Percentiles rank a stretch among this genome's conserved stretches.
These are phyloP conservation scores for Tolypocladium cylindrosporum DNA, from an alignment of 2,329 filamentous ascomycete genomes.

Conservation along the genomic window DNA sequence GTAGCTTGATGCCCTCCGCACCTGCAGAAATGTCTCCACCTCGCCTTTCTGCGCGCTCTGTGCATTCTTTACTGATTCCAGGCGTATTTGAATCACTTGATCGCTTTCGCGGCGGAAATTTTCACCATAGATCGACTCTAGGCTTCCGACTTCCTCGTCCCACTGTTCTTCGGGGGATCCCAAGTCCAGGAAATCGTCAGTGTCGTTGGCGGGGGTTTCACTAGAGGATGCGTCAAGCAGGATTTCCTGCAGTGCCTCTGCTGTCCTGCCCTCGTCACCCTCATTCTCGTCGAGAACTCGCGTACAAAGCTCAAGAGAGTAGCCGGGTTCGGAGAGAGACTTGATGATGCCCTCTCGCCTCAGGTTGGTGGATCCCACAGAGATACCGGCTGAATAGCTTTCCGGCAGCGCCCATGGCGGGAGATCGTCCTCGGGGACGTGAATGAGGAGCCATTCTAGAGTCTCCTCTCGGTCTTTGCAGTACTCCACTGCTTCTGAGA, in stretches of 20 bases:
- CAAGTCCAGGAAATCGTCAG: conserved; percentile 34
- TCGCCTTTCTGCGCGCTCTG: conserved; percentile 36
- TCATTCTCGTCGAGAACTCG: conserved; percentile 61
- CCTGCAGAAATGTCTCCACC: conserved; percentile 50
- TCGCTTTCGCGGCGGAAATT: conserved; percentile 51
- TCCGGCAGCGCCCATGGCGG: conserved; percentile 87
- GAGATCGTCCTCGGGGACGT: conserved; percentile 95
- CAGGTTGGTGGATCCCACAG: conserved; percentile 72
- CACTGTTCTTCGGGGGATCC: conserved; percentile 55
- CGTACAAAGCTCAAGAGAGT: conserved; percentile 74
- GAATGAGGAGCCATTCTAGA: conserved; percentile 90
- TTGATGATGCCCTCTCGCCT: conserved; percentile 75
- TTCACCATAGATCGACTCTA: conserved; percentile 80
- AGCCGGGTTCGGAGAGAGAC: conserved; percentile 71
- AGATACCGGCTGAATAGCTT: conserved; percentile 82
- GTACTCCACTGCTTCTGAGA: conserved; percentile 75
- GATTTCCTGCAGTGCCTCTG: conserved; percentile 63
- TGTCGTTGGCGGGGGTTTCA: conserved; percentile 8
- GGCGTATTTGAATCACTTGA: conserved; percentile 59
- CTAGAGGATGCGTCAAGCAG: conserved; percentile 15
- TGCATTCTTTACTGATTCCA: conserved; percentile 47
- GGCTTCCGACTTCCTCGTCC: conserved; percentile 74
- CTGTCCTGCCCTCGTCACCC: conserved; percentile 67
- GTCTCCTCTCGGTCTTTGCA: conserved; percentile 91
- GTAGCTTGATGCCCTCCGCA: conserved; percentile 65